Conservation (phyloP, 2,329 filamentous ascomycete species). For the Cercospora sp. region DNA sequence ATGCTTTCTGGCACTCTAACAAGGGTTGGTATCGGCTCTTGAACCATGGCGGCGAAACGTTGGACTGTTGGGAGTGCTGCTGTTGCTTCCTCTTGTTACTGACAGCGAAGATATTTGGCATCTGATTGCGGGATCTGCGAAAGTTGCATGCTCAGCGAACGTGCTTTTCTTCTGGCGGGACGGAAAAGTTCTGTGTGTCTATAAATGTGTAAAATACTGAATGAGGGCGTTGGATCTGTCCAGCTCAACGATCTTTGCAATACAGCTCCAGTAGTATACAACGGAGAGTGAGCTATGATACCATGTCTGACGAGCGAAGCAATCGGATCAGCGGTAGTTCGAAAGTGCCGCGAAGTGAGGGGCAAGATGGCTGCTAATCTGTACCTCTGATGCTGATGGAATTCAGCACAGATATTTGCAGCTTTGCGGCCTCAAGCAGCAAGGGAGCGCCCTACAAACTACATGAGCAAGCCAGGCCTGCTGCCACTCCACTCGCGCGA, state of each 20-base stretch:
- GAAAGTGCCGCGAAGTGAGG: background rate
- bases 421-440: background rate
- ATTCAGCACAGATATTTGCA: background rate
- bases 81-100: background rate
- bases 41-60: background rate
- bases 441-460: background rate
- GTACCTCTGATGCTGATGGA: background rate
- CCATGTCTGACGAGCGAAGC: background rate
- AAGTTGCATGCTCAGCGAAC: background rate
- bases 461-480: background rate
- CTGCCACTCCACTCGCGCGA: background rate
- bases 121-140: background rate
- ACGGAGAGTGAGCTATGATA: background rate
- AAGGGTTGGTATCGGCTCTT: background rate
- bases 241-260: background rate
- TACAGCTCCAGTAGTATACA: background rate
- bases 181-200: background rate
- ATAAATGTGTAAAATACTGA: background rate
- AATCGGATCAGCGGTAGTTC: background rate
- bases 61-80: background rate
- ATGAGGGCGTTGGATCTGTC: background rate
- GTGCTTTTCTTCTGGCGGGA: background rate
- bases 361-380: background rate
- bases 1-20: constrained; percentile 6
- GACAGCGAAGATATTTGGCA: background rate